A percentile compares a stretch with the other conserved stretches of the same genome.
phyloP scores from a whole-genome alignment of 345 rosid genomes.

The Eucalyptus grandis region DNA sequence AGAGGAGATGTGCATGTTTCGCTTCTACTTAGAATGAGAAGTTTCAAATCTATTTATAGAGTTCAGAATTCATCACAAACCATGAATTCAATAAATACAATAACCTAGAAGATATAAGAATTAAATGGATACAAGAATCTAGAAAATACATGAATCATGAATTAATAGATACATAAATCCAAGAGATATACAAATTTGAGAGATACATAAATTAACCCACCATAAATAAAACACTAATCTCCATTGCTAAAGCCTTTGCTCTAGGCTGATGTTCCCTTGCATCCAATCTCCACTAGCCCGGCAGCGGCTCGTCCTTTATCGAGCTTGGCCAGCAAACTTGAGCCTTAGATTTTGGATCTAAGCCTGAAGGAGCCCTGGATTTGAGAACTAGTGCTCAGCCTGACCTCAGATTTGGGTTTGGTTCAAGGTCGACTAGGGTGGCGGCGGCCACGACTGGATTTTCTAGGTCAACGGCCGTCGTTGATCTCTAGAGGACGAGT shows the following conservation, averaged over 20 bases:
- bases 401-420: neutral
- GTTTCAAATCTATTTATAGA: too few species aligned
- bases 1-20: too few species aligned
- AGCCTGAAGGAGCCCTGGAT: too few species aligned
- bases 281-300: rapidly evolving
- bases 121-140: too few species aligned
- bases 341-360: neutral
- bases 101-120: too few species aligned
- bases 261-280: neutral
- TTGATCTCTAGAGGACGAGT: neutral
- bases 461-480: neutral
- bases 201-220: too few species aligned
- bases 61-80: too few species aligned
- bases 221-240: neutral
- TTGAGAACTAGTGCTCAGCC: neutral
- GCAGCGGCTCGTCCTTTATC: rapidly evolving
- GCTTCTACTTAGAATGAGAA: too few species aligned
- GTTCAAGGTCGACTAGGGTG: neutral
- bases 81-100: too few species aligned
- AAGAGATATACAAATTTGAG: too few species aligned
- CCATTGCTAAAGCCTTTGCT: neutral
- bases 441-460: neutral
- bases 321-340: neutral
- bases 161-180: too few species aligned
- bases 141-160: too few species aligned